Evolutionary conservation across 148 eudicot genomes (phyloP).

Genomic region (Fagopyrum esculentum): DNA sequence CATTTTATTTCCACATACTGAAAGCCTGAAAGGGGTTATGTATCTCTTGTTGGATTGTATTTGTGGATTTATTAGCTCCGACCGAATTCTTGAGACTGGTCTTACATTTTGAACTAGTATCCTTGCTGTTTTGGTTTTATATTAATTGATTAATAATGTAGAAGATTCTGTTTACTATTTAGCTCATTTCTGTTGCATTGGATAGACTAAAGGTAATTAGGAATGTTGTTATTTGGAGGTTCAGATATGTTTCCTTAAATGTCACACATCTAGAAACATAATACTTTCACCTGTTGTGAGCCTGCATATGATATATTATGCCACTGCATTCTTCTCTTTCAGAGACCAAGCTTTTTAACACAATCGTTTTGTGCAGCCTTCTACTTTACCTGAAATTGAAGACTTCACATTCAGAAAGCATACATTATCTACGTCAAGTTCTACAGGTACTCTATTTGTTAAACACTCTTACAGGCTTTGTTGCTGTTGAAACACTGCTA

Average conservation of each 20-base stretch:
- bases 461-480: conserved; percentile 14
- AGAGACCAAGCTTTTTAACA: not conserved
- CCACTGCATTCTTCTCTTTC: not conserved
- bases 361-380: conserved; percentile 23
- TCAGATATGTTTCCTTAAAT: not conserved
- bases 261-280: not conserved
- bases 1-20: not conserved
- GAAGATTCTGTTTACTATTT: not conserved
- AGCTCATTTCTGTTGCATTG: not conserved
- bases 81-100: not conserved
- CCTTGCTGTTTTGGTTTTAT: not conserved
- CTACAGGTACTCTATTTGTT: not conserved
- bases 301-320: conserved; percentile 6
- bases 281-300: not conserved
- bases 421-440: conserved; percentile 33
- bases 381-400: conserved; percentile 66
- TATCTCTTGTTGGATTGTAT: not conserved
- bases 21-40: not conserved
- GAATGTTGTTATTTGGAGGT: not conserved
- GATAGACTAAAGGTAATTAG: not conserved
- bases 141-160: not conserved
- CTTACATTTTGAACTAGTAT: not conserved
- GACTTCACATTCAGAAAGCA: conserved; percentile 55
- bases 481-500: not conserved
- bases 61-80: not conserved